phyloP scores from a whole-genome alignment of 2,329 filamentous ascomycete species.

The Cadophora gregata region DNA sequence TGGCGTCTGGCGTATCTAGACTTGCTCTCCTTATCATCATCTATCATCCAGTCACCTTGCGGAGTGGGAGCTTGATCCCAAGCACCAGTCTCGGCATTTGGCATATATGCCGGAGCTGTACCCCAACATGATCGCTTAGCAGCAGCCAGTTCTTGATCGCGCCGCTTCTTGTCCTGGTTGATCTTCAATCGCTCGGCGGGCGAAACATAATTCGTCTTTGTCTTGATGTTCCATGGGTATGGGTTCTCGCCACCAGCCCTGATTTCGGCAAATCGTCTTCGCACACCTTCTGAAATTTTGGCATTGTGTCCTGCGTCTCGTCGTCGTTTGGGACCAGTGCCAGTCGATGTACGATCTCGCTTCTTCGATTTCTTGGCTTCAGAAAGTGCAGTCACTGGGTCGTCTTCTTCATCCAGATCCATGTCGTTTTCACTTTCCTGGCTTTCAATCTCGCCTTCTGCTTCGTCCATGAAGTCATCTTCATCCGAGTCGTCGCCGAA shows the following conservation, averaged over 20 bases:
- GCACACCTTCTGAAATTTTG: constrained; percentile 22
- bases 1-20: constrained; percentile 13
- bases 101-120: constrained; percentile 28
- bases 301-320: constrained; percentile 14
- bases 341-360: neutral
- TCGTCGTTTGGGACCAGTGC: neutral
- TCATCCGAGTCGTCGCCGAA: constrained; percentile 9
- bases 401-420: constrained; percentile 8
- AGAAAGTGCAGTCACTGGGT: neutral
- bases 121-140: constrained; percentile 30
- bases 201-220: constrained; percentile 22
- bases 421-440: constrained; percentile 12
- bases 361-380: neutral
- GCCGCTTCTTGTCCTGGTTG: no score
- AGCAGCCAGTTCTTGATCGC: neutral
- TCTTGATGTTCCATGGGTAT: constrained; percentile 15
- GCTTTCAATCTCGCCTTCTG: neutral
- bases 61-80: constrained; percentile 34
- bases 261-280: constrained; percentile 15
- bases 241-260: constrained; percentile 19
- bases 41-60: neutral
- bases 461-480: neutral
- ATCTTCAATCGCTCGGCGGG: neutral
- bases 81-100: constrained; percentile 39
- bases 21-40: neutral